Base-by-base conservation (phyloP, 2,329 filamentous ascomycete species). In the Fusarium humuli region DNA sequence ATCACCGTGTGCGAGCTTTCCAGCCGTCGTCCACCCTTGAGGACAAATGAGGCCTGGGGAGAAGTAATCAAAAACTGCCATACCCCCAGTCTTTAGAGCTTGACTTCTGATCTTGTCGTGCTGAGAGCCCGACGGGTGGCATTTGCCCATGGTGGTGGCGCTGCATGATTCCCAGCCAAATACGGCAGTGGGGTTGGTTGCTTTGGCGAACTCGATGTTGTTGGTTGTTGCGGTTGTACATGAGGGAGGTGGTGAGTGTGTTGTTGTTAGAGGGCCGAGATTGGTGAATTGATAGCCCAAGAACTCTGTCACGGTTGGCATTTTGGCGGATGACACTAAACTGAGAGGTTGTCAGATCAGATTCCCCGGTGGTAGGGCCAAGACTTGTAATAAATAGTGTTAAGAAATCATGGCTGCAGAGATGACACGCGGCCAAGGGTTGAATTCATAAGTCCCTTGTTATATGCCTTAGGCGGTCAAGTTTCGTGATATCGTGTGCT, bases 241-340 rank as follows among this genome's bases (percentile, higher is more conserved):
- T 22, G 73, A 66, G 3, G 73, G 29, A 0, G 75, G 74, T 1
- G 75, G 62, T 2, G 71, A 75, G 20, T 73, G 77, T 27, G 68
- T 75, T 6, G 77, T 77, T 20, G 76, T 78, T 12, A 79, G 47
- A 2, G 76, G 77, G 5, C 77, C 77, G 9, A 77, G 25, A 42
- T 79, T 79, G 29, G 61, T 69, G 44, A 78, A 40, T 8, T 57
- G 55, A 4, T 44, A 47, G 12, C 74, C 71, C 29, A 70, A 73
- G 42, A 57, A 67, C 29, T 70, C 29, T 1, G 72, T 77, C 1
- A 41, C 25, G 0, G 73, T 69, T 2, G 75, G 75, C 76, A 78
- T 79, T 2, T 46, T 55, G 29, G 10, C 16, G 7, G 16, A 37
- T 37, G 18, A n/a, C 5, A 37, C 18, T 37, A 11, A n/a, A 37